A percentile compares a stretch with the other conserved stretches of the same genome.
phyloP scores from a whole-genome alignment of 106 monocot genomes.

The Agapanthus africanus region DNA sequence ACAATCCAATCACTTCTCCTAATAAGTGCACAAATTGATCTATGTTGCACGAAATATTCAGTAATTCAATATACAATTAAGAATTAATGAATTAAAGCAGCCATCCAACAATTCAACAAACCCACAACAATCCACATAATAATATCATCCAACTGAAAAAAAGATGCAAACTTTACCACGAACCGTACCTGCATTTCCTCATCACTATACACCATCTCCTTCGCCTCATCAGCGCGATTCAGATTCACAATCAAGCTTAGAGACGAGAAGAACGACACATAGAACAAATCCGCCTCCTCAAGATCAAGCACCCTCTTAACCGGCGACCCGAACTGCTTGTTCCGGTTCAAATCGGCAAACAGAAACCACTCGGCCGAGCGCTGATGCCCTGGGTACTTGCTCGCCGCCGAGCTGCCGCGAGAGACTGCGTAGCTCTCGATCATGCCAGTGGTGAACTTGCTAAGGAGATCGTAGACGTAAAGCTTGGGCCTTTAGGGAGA shows the following conservation, averaged over 20 bases:
- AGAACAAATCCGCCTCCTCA: constrained; percentile 73
- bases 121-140: neutral
- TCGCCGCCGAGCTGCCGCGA: constrained; percentile 17
- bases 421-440: constrained; percentile 65
- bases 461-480: constrained; percentile 78
- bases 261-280: constrained; percentile 92
- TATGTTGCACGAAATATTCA: neutral
- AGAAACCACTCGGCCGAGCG: constrained; percentile 96
- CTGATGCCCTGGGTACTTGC: constrained; percentile 84
- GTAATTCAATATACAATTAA: no score
- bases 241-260: constrained; percentile 83
- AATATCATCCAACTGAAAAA: no score
- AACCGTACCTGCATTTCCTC: constrained; percentile 21
- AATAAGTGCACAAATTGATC: no score
- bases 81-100: no score
- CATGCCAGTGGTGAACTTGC: constrained; percentile 71
- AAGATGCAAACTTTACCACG: neutral
- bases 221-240: constrained; percentile 18
- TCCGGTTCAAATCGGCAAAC: constrained; percentile 35
- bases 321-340: constrained; percentile 23
- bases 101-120: no score
- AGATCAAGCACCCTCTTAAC: constrained; percentile 38
- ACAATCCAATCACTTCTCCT: no score
- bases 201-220: constrained; percentile 24
- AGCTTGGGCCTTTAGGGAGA: constrained; percentile 35